Evolutionary conservation across 208 protist genomes (phyloP).

Genomic region (Trypanosoma conorhini): DNA sequence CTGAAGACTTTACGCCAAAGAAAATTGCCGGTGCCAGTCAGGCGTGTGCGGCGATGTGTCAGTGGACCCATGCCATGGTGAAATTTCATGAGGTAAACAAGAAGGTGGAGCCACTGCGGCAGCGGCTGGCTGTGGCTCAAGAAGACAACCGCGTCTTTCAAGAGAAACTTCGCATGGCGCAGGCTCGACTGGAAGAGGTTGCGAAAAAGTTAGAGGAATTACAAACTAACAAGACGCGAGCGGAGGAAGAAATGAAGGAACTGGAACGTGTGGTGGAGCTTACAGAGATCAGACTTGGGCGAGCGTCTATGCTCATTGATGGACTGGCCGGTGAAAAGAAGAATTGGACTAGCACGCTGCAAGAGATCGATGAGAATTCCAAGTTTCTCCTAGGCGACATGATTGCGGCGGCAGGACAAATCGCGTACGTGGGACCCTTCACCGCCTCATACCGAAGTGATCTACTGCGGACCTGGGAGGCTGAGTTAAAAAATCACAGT

Average conservation of each 20-base stretch:
- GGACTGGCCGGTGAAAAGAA: conserved; percentile 97
- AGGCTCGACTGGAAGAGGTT: conserved; percentile 91
- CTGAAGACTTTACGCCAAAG: conserved; percentile 95
- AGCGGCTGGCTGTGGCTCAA: conserved; percentile 90
- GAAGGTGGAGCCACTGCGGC: conserved; percentile 93
- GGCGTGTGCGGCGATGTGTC: conserved; percentile 98
- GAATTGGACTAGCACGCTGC: conserved; percentile 91
- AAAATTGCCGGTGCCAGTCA: conserved; percentile 95
- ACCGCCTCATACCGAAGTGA: conserved; percentile 90
- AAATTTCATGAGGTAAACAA: conserved; percentile 97
- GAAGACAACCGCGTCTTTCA: conserved; percentile 92
- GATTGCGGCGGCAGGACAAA: conserved; percentile 93
- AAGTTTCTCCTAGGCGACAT: conserved; percentile 96
- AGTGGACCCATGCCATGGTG: conserved; percentile 98
- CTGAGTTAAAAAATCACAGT: conserved; percentile 58
- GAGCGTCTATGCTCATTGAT: conserved; percentile 96
- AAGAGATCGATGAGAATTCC: conserved; percentile 81
- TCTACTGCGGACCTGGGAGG: conserved; percentile 87
- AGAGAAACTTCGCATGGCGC: conserved; percentile 88
- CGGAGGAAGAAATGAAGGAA: conserved; percentile 94
- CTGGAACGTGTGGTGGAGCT: conserved; percentile 92
- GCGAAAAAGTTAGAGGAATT: conserved; percentile 93
- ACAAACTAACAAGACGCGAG: conserved; percentile 90
- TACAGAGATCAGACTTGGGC: conserved; percentile 95
- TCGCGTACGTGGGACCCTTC: conserved; percentile 98